Evolutionary conservation across 2,329 filamentous ascomycete genomes (phyloP), one percentile per base, ranked within the genome.

Genomic region (Monosporascus sp.): DNA sequence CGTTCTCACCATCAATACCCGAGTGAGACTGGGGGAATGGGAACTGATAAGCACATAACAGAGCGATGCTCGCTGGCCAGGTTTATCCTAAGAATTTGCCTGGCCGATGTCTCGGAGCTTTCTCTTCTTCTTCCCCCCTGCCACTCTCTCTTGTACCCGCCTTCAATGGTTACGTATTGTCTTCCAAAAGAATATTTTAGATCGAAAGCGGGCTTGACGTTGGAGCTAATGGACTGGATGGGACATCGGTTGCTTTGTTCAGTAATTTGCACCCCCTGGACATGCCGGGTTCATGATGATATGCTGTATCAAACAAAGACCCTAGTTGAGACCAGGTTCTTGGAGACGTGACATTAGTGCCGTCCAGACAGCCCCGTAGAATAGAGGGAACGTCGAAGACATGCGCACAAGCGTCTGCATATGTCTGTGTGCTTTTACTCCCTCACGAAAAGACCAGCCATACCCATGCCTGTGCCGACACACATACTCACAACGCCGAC

Each of bases 401-500:
- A 8, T 24, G 7, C 11, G n/a, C 18, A 14, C 39, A 24, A 24
- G 20, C 39, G 39, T 14, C 14, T 43, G 9, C 14, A 4, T 35
- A 4, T 14, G 11, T 14, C 31, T 35, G 31, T 35, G 6, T 14
- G 31, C 31, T 35, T 35, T 35, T 35, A 35, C 70, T 88, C 85
- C 60, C 81, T 73, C 49, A 86, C 82, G 70, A 87, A 85, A 70
- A 87, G 68, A 25, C 81, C 82, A 3, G 84, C 85, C 81, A 89
- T 88, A 17, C 86, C 86, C 85, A 89, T 89, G n/a, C 87, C 87
- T 0, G 88, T 90, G 17, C 88, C 88, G 54, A 91, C 83, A 70
- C 92, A 97, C 89, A 97, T 96, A 65, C 88, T 94, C 52, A 96
- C 82, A 45, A 96, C 89, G 60, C 92, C 91, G 48, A 96, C 76